phyloP scores from a whole-genome alignment of 1,139 yeast species.

The Neolecta irregularis region DNA sequence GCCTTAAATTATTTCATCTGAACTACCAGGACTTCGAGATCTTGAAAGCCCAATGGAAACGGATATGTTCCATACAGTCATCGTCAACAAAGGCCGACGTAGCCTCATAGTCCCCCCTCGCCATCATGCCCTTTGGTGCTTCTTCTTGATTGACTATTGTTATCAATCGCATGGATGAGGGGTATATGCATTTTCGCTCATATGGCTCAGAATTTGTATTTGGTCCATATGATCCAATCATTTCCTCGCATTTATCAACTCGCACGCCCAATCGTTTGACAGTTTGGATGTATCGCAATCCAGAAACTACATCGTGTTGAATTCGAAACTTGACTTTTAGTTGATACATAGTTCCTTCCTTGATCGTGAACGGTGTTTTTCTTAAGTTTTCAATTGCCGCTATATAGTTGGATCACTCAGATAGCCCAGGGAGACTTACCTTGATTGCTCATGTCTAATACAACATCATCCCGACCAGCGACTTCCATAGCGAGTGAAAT shows the following conservation, averaged over 20 bases:
- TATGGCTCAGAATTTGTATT: conserved; percentile 28
- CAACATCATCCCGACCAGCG: conserved; percentile 11
- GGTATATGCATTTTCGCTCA: conserved; percentile 36
- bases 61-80: conserved; percentile 59
- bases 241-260: conserved; percentile 75
- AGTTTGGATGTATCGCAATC: conserved; percentile 69
- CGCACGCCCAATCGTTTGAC: conserved; percentile 79
- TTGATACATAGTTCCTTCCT: conserved; percentile 64
- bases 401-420: too few species aligned
- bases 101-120: conserved; percentile 75
- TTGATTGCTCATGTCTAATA: conserved; percentile 4
- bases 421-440: conserved; percentile 19
- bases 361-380: conserved; percentile 52
- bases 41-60: conserved; percentile 74
- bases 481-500: conserved; percentile 35
- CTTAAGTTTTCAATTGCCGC: conserved; percentile 26
- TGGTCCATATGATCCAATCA: conserved; percentile 54
- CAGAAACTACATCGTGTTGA: conserved; percentile 84
- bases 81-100: conserved; percentile 75
- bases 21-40: too few species aligned
- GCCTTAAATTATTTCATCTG: too few species aligned
- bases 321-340: conserved; percentile 64
- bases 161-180: conserved; percentile 3
- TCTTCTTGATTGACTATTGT: conserved; percentile 77
- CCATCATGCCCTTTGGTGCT: conserved; percentile 82